Conservation (phyloP, 345 rosid genomes). For the Eutrema japonicum region DNA sequence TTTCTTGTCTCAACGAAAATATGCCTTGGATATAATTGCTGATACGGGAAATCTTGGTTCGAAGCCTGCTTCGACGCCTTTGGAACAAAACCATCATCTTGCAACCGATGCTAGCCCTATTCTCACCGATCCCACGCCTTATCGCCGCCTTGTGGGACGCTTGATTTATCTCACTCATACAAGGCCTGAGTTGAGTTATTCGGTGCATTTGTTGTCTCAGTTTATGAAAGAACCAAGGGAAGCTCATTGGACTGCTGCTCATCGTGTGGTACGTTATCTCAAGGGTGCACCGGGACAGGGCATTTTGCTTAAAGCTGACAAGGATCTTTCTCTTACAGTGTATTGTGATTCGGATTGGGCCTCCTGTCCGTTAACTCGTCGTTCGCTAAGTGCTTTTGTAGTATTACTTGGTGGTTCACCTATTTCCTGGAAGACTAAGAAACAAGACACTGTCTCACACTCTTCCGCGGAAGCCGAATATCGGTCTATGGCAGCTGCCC, state of each 20-base stretch:
- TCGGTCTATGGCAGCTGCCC: too few relatives aligned
- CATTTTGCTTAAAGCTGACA: too few relatives aligned
- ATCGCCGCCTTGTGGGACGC: not conserved
- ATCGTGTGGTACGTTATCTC: not conserved
- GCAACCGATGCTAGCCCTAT: not conserved
- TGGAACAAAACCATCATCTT: not conserved
- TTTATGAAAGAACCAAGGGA: not conserved
- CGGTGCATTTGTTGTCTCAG: not conserved
- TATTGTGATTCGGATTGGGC: not conserved
- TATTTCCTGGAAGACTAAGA: not conserved
- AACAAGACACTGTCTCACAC: not conserved
- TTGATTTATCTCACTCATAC: not conserved
- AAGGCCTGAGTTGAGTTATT: not conserved
- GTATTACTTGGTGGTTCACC: not conserved
- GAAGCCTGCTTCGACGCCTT: not conserved
- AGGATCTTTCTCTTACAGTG: not conserved
- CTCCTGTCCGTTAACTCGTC: not conserved
- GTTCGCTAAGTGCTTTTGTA: not conserved
- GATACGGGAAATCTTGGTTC: not conserved
- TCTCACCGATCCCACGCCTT: rapidly evolving
- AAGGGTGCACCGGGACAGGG: not conserved
- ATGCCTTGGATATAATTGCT: too few relatives aligned
- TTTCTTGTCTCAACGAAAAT: too few relatives aligned
- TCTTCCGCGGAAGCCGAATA: too few relatives aligned
- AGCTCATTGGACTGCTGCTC: not conserved